Evolutionary conservation across 108 stramenopile species (phyloP).

Genomic region (Skeletonema grethae): DNA sequence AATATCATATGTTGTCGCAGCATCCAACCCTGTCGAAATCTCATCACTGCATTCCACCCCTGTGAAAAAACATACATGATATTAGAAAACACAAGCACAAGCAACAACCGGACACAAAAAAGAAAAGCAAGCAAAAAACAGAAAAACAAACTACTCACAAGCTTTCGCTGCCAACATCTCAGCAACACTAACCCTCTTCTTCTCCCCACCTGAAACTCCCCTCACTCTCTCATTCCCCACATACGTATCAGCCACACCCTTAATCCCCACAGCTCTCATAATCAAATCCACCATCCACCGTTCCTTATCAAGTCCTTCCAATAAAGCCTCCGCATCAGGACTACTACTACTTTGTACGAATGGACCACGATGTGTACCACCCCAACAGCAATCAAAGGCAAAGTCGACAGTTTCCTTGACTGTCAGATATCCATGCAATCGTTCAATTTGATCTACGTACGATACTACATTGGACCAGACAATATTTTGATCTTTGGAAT

Average conservation of each 20-base stretch:
- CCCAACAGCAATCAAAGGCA: conserved; percentile 70
- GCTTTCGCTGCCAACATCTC: conserved; percentile 68
- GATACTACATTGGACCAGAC: conserved; percentile 52
- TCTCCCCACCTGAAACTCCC: conserved; percentile 89
- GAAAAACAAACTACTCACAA: neutral
- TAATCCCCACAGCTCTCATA: conserved; percentile 62
- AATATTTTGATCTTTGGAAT: conserved; percentile 27
- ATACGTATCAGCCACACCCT: conserved; percentile 71
- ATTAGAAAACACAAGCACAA: neutral
- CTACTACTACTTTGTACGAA: neutral
- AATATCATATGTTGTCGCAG: conserved; percentile 86
- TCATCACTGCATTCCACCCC: conserved; percentile 45
- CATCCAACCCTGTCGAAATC: conserved; percentile 83
- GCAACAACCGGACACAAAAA: too few species aligned
- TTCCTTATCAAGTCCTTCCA: conserved; percentile 19
- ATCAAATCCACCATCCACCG: conserved; percentile 53
- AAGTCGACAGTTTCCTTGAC: conserved; percentile 82
- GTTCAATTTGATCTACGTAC: conserved; percentile 74
- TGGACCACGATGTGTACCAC: conserved; percentile 39
- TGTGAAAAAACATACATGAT: neutral
- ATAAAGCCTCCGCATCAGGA: conserved; percentile 16
- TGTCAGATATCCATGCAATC: conserved; percentile 71
- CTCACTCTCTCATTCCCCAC: conserved; percentile 76
- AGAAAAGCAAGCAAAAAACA: neutral
- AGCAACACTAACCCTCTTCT: conserved; percentile 84